Conservation (phyloP, 257 asterid species). For the Nicotiana attenuata region DNA sequence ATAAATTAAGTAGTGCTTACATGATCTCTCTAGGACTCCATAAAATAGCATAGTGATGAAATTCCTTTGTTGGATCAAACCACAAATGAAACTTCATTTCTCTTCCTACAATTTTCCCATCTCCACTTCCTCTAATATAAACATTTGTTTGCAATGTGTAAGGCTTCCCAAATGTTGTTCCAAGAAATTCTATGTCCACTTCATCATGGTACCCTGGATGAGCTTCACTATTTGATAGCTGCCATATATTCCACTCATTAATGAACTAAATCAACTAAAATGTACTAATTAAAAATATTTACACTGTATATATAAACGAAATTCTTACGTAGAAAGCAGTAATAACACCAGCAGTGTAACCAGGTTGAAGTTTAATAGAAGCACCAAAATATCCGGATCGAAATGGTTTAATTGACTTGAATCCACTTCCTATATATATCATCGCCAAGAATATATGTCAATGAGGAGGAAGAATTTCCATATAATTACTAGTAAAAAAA, state of each 20-base stretch:
- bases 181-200: constrained; percentile 89
- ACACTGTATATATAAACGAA: background rate
- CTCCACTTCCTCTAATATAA: constrained; percentile 91
- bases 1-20: constrained; percentile 31
- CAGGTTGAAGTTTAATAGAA: constrained; percentile 80
- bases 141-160: constrained; percentile 89
- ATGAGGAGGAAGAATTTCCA: background rate
- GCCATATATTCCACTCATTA: background rate
- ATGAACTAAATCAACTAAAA: background rate
- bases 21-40: constrained; percentile 74
- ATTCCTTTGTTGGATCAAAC: constrained; percentile 86
- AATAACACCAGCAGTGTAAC: constrained; percentile 96
- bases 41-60: constrained; percentile 80
- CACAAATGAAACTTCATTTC: constrained; percentile 92
- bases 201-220: constrained; percentile 95
- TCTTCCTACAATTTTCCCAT: constrained; percentile 77
- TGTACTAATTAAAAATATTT: background rate
- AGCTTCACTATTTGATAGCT: constrained; percentile 83
- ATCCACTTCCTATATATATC: constrained; percentile 73
- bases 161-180: constrained; percentile 91
- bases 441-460: background rate
- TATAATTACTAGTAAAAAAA: too few species aligned
- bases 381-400: constrained; percentile 94
- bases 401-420: constrained; percentile 89
- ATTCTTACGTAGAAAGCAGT: constrained; percentile 82